These are phyloP conservation scores for Solanum chilense DNA, from an alignment of 257 asterid species.

Conservation along the genomic window DNA sequence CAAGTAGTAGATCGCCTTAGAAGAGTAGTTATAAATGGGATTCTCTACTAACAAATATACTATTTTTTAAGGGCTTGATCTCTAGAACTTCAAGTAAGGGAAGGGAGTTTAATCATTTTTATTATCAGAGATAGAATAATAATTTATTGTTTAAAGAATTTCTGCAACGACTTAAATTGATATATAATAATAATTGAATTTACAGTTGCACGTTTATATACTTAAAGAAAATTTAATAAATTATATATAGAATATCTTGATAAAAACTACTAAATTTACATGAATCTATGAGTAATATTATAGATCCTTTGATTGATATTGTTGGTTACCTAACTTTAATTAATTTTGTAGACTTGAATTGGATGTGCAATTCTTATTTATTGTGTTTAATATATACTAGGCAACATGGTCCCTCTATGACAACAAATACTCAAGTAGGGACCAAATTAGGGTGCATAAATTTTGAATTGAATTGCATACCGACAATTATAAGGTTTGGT, in stretches of 20 bases:
- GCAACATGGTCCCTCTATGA: not conserved
- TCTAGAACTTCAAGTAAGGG: not conserved
- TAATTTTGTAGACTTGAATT: not conserved
- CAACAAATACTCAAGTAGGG: not conserved
- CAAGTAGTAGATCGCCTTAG: not conserved
- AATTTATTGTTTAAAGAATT: not conserved
- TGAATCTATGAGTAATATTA: not conserved
- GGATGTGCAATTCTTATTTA: not conserved
- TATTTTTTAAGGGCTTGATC: not conserved
- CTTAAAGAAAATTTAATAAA: not conserved
- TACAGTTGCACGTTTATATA: not conserved
- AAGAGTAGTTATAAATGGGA: not conserved
- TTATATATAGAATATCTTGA: not conserved
- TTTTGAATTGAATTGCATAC: not conserved
- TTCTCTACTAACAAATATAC: not conserved
- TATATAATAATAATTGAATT: not conserved
- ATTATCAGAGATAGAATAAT: not conserved
- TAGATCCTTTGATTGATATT: not conserved
- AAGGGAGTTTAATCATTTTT: not conserved
- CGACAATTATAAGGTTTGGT: not conserved
- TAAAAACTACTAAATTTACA: not conserved
- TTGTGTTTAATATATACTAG: not conserved
- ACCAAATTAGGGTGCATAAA: not conserved
- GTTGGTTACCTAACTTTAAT: not conserved
- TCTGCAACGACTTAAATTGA: not conserved